Evolutionary conservation across 2,329 filamentous ascomycete genomes (phyloP), one percentile per base, ranked within the genome.

Genomic region (Biscogniauxia mediterranea): DNA sequence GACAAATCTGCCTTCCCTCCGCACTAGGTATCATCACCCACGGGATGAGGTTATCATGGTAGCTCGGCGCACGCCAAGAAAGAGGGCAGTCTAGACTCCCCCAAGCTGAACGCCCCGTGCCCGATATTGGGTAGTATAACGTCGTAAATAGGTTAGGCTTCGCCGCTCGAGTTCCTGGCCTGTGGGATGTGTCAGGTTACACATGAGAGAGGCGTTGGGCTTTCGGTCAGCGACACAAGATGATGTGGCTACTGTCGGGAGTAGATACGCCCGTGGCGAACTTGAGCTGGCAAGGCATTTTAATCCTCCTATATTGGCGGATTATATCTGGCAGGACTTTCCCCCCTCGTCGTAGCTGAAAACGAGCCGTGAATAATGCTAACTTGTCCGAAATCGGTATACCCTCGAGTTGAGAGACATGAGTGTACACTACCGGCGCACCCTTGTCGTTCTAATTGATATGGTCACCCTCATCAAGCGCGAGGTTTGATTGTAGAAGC

Each of bases 201-300:
- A 46, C 38, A 46, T n/a, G 5, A 2, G 5, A 5, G 52, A 23
- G 15, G 57, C 54, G 19, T 49, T 55, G 15, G 25, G 17, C 32
- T 55, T 46, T 38, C 19, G 57, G 25, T 26, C 13, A n/a, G 32
- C 52, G 52, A 49, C 17, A 60, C 21, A 42, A 56, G n/a, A 42
- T n/a, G 25, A 52, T 26, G 50, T 42, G 25, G 57, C 15, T 58
- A 51, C 23, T 58, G 42, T 42, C 52, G 52, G 38, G 13, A n/a
- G 15, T n/a, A 46, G 38, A 46, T n/a, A 11, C 38, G 5, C 15
- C 38, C 38, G 13, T n/a, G 28, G 28, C 28, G 28, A 32, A 32
- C 3, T 13, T 32, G 28, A 32, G 28, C 28, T 32, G 28, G 28
- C 28, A 32, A 32, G 28, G 28, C 28, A 9, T 32, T 32, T 32